A percentile compares a stretch with the other conserved stretches of the same genome.
These are phyloP conservation scores for Lecanosticta acicola DNA, from an alignment of 2,329 filamentous ascomycete genomes.

Conservation along the genomic window DNA sequence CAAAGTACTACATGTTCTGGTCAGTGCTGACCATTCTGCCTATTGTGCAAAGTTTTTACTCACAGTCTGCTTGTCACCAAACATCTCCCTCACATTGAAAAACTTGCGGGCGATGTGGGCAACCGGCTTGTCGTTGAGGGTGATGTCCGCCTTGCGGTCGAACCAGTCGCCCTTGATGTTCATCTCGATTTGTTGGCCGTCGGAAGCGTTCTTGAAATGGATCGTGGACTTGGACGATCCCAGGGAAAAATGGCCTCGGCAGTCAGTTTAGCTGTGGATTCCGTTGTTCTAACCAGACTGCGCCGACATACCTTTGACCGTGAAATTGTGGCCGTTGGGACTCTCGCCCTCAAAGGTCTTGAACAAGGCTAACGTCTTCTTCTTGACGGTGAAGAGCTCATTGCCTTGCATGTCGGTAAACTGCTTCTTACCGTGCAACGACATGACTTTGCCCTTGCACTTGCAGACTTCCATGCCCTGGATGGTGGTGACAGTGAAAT, in stretches of 20 bases:
- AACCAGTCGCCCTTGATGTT: constrained; percentile 58
- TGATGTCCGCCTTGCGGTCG: constrained; percentile 54
- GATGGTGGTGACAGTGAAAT: constrained; percentile 56
- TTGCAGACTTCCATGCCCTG: constrained; percentile 51
- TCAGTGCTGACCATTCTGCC: neutral
- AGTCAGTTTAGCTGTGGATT: too few species aligned
- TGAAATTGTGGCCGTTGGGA: constrained; percentile 23
- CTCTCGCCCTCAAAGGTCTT: constrained; percentile 47
- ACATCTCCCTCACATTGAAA: constrained; percentile 52
- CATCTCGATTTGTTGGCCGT: constrained; percentile 44
- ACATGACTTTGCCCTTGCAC: constrained; percentile 52
- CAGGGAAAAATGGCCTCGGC: constrained; percentile 52
- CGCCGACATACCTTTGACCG: constrained; percentile 4
- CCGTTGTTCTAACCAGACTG: too few species aligned
- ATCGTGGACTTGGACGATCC: constrained; percentile 49
- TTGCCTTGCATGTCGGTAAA: constrained; percentile 50
- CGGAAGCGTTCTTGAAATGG: constrained; percentile 49
- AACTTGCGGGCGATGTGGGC: constrained; percentile 56
- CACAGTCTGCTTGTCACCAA: constrained; percentile 56
- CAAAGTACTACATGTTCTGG: constrained; percentile 43
- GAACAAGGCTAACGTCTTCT: constrained; percentile 49
- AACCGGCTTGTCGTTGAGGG: constrained; percentile 46
- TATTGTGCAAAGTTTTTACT: constrained; percentile 4
- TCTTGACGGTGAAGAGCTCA: constrained; percentile 55
- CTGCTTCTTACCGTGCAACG: constrained; percentile 52